A percentile compares a stretch with the other conserved stretches of the same genome.
phyloP scores from a whole-genome alignment of 192 early-diverging fungal genomes.

The Anaeromyces robustus region DNA sequence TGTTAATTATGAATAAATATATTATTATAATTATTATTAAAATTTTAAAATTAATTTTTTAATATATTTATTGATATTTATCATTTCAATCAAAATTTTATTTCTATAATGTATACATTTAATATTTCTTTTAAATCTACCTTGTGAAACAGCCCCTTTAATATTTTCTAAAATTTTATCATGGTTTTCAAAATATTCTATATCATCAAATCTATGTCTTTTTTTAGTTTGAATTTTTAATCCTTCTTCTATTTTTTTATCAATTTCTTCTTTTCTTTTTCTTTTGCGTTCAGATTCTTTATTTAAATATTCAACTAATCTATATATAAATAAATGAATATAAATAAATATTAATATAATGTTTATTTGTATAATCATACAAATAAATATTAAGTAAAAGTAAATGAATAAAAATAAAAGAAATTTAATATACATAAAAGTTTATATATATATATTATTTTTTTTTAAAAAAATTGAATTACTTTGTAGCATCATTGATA shows the following conservation, averaged over 20 bases:
- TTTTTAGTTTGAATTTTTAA: conserved; percentile 41
- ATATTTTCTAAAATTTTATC: conserved; percentile 51
- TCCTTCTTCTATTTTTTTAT: conserved; percentile 64
- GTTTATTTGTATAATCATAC: not conserved
- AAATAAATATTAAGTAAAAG: too few species aligned
- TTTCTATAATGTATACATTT: too few species aligned
- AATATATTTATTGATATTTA: too few species aligned
- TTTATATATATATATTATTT: too few species aligned
- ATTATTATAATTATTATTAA: too few species aligned
- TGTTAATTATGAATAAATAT: too few species aligned
- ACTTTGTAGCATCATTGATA: conserved; percentile 78
- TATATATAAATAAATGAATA: too few species aligned
- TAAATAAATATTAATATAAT: not conserved
- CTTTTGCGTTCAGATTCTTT: conserved; percentile 48
- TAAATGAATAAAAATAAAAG: too few species aligned
- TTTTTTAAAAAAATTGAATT: too few species aligned
- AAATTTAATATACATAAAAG: conserved; percentile 7
- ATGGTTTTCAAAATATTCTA: conserved; percentile 46
- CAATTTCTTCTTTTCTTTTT: conserved; percentile 35
- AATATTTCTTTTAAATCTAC: too few species aligned
- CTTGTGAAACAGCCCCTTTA: conserved; percentile 29
- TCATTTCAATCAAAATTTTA: too few species aligned
- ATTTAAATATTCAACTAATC: conserved; percentile 55
- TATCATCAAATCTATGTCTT: conserved; percentile 75
- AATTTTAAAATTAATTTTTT: too few species aligned